A percentile compares a stretch with the other conserved stretches of the same genome.
Evolutionary conservation across 108 stramenopile species (phyloP).

Genomic region (Cyclotella distinguenda): DNA sequence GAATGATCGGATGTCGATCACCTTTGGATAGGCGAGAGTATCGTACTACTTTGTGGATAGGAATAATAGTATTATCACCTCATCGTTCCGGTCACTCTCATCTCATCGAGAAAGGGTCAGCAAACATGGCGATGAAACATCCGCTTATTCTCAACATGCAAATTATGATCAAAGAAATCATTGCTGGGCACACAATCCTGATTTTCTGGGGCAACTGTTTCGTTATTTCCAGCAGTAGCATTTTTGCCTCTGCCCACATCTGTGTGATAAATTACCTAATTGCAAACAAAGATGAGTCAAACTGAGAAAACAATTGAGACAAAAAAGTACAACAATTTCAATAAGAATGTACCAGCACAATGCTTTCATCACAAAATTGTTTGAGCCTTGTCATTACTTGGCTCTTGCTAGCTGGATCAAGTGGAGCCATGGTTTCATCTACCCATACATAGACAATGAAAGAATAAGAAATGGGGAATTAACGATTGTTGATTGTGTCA

Average conservation of each 20-base stretch:
- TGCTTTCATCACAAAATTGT: conserved; percentile 69
- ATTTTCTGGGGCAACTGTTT: background rate
- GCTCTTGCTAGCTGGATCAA: conserved; percentile 79
- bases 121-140: conserved; percentile 65
- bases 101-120: no score
- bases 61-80: no score
- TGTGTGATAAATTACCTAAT: conserved; percentile 81
- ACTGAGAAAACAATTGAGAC: background rate
- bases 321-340: background rate
- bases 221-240: conserved; percentile 21
- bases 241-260: conserved; percentile 55
- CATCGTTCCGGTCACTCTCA: no score
- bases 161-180: conserved; percentile 80
- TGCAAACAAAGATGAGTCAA: background rate
- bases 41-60: no score
- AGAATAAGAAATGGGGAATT: no score
- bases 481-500: no score
- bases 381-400: conserved; percentile 82
- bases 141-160: conserved; percentile 75
- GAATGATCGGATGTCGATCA: conserved; percentile 12
- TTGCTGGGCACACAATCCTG: conserved; percentile 77
- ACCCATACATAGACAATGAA: conserved; percentile 15
- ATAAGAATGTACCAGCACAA: conserved; percentile 50
- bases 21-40: background rate
- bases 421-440: conserved; percentile 89